Base-by-base conservation (phyloP, 2,329 filamentous ascomycete species). In the Thelonectria blattea region DNA sequence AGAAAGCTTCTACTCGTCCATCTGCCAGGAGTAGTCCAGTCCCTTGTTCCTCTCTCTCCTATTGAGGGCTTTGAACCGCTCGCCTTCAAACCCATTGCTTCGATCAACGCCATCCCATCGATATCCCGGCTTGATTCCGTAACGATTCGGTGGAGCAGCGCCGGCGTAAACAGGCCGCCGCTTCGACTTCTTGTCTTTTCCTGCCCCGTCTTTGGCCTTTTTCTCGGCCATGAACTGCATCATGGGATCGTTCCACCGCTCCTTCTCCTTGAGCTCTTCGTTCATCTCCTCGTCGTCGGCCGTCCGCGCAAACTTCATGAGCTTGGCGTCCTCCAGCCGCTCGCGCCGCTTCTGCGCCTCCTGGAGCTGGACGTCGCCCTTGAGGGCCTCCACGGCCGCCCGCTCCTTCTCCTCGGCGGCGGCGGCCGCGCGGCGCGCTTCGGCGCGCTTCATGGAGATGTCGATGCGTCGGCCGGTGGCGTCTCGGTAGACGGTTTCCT, bases 21-120 rank as follows among this genome's bases (percentile, higher is more conserved):
- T 95, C 81, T 97, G 92, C 95, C 94, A 99, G 32, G 90, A 88
- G 76, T 97, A 98, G 70, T 94, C 88, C 71, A 98, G 76, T 32
- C 89, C 89, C 76, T 91, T 90, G 68, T 90, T 87, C 73, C 93
- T 88, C 70, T 88, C 87, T 67, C 86, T 86, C 67, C 87, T 82
- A 75, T 97, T 97, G 66, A 93, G 81, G 2, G 93, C 91, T 74
- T 91, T 92, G 79, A 98, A 98, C 79, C 93, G 91, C 73, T 97
- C 90, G 63, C 87, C 90, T 79, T 99, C 95, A 74, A 97, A 98
- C 0, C 94, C 94, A 78, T 92, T 99, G 18, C 92, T 84, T 66
- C 95, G 84, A 80, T 99, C 95, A 17, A 99, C 95, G 6, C 96
- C 95, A 81, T 99, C 95, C 95, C 95, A 99, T 65, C 92, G 83